Evolutionary conservation across 164 flowering plant species (phyloP).

Genomic region (Vitis rupestris): DNA sequence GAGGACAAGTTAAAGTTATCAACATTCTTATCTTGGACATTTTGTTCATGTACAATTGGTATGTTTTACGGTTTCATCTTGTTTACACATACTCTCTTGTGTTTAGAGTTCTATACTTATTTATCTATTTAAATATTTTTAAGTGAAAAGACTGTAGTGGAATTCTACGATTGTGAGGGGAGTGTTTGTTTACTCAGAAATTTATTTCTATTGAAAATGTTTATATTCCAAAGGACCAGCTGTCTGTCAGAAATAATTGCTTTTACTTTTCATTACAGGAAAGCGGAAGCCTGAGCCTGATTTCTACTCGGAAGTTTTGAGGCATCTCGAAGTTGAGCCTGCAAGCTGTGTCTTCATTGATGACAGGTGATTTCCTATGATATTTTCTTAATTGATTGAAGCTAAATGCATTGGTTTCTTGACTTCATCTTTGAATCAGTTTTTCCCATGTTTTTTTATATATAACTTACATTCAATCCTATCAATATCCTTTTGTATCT

Average conservation of each 20-base stretch:
- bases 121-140: too few species aligned
- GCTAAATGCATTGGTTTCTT: background rate
- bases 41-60: conserved; percentile 81
- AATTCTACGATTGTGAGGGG: too few species aligned
- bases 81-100: background rate
- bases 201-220: too few species aligned
- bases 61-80: conserved; percentile 13
- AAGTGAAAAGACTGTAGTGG: too few species aligned
- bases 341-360: conserved; percentile 69
- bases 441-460: background rate
- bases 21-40: conserved; percentile 82
- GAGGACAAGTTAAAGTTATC: conserved; percentile 85
- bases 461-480: background rate
- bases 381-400: background rate
- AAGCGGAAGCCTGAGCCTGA: conserved; percentile 78
- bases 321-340: conserved; percentile 61
- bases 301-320: conserved; percentile 50
- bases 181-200: too few species aligned
- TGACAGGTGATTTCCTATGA: conserved; percentile 55
- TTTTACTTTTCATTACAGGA: conserved; percentile 38
- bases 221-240: background rate
- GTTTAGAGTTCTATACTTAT: too few species aligned
- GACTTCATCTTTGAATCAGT: background rate
- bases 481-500: too few species aligned
- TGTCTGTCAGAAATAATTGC: too few species aligned